These are phyloP conservation scores for Mucuna pruriens DNA, from an alignment of 306 rosid species.

Conservation along the genomic window DNA sequence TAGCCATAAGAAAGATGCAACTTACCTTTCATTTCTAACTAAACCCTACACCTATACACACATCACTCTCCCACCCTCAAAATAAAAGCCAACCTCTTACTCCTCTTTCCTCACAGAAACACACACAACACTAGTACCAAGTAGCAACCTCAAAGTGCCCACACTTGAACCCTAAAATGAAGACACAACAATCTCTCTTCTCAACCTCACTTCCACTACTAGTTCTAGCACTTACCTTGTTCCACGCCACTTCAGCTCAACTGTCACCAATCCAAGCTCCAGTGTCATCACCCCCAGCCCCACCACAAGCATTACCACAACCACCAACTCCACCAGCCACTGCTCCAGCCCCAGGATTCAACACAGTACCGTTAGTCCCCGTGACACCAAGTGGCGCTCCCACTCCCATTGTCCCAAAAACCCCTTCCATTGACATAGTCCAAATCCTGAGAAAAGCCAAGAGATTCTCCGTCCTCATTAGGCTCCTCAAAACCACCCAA, in stretches of 20 bases:
- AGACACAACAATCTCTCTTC: constrained; percentile 40
- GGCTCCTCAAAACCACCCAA: constrained; percentile 58
- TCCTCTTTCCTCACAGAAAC: neutral
- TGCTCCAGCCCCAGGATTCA: constrained; percentile 41
- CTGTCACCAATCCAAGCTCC: constrained; percentile 49
- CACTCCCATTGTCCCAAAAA: constrained; percentile 44
- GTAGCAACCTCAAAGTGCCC: neutral
- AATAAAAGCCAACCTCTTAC: constrained; percentile 42
- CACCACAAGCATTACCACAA: constrained; percentile 3
- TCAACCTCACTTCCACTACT: constrained; percentile 37
- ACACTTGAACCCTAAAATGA: constrained; percentile 21
- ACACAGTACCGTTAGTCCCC: constrained; percentile 44
- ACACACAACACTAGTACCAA: neutral
- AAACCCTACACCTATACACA: constrained; percentile 11
- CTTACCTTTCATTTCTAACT: constrained; percentile 13
- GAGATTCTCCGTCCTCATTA: constrained; percentile 51
- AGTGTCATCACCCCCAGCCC: neutral
- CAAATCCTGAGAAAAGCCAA: constrained; percentile 62
- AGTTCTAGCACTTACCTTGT: constrained; percentile 26
- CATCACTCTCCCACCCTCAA: neutral
- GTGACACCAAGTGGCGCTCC: constrained; percentile 42
- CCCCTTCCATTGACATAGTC: constrained; percentile 49
- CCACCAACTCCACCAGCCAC: constrained; percentile 18
- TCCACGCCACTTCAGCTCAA: constrained; percentile 41
- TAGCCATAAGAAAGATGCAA: neutral